Evolutionary conservation across 2,329 filamentous ascomycete species (phyloP), one percentile per base, ranked within the genome.

Genomic region (Ophiocordyceps camponoti-floridani): DNA sequence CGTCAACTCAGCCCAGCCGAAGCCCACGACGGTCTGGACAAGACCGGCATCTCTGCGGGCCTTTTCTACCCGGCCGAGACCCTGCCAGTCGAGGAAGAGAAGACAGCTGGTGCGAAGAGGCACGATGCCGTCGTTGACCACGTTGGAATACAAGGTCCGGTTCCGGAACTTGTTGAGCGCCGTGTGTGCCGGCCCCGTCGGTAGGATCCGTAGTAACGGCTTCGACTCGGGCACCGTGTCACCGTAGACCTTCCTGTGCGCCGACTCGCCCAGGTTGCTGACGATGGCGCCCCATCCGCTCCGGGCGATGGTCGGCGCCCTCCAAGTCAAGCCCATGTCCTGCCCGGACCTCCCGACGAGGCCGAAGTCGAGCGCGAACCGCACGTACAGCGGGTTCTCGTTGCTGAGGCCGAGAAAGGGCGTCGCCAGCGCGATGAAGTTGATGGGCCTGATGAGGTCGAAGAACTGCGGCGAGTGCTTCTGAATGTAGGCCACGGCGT

Each of bases 111-210:
- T 98, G 19, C 91, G 78, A 31, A 98, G 66, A 3, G 91, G 91
- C 4, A 98, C 91, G 52, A 98, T 95, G 3, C 88, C 89, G 62
- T 96, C 89, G 56, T 96, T 96, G 52, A 96, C 89, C 12, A 96
- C 88, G 55, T 96, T 96, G 2, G 88, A 94, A 59, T 96, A 96
- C 1, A 95, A 71, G 0, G 91, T 96, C 14, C 89, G 73, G 58
- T 93, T 94, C 19, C 85, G 72, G 60, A 96, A 96, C 62, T 84
- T 86, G 57, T 82, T 80, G 38, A 96, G 64, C 1, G 88, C 89
- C 45, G 77, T 75, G 59, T 95, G 88, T 7, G 89, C 91, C 14
- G 89, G 88, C 0, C 89, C 89, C 8, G 85, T 94, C 0, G 91
- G 89, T 23, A 96, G 64, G 49, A 96, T 93, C 18, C 89, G 75